phyloP scores from a whole-genome alignment of 2,329 filamentous ascomycete species.

The Talaromyces amestolkiae region DNA sequence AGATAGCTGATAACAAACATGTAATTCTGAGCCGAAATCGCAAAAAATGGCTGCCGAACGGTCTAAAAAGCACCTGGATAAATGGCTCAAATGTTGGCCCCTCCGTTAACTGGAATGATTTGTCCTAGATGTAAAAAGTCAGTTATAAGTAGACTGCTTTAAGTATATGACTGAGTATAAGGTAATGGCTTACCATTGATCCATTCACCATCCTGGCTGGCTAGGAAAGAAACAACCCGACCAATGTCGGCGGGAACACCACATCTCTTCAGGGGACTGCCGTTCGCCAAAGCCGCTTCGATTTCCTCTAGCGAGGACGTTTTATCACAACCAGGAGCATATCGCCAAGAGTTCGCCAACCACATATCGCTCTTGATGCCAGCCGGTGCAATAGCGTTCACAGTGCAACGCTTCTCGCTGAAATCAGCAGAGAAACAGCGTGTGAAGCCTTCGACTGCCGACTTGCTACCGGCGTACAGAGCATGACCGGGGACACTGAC shows the following conservation, averaged over 20 bases:
- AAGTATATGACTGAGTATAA: background rate
- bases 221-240: conserved; percentile 56
- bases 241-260: conserved; percentile 60
- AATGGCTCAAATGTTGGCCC: conserved; percentile 18
- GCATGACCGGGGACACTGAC: conserved; percentile 68
- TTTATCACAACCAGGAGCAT: conserved; percentile 51
- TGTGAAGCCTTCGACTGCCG: conserved; percentile 73
- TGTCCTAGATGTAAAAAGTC: conserved; percentile 16
- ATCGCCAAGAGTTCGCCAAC: conserved; percentile 66
- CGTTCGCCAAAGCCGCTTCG: conserved; percentile 54
- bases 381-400: conserved; percentile 66
- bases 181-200: conserved; percentile 55
- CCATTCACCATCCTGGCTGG: conserved; percentile 61
- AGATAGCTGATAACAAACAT: background rate
- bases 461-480: conserved; percentile 73
- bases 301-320: conserved; percentile 51
- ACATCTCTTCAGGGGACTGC: conserved; percentile 60
- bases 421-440: conserved; percentile 71
- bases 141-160: background rate
- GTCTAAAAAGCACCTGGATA: too few relatives aligned
- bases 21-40: background rate
- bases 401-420: conserved; percentile 61
- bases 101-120: conserved; percentile 22
- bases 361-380: conserved; percentile 75
- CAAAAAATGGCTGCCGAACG: background rate